These are phyloP conservation scores for Trypanosomatidae sp. DNA, from an alignment of 208 protist species.

Conservation along the genomic window DNA sequence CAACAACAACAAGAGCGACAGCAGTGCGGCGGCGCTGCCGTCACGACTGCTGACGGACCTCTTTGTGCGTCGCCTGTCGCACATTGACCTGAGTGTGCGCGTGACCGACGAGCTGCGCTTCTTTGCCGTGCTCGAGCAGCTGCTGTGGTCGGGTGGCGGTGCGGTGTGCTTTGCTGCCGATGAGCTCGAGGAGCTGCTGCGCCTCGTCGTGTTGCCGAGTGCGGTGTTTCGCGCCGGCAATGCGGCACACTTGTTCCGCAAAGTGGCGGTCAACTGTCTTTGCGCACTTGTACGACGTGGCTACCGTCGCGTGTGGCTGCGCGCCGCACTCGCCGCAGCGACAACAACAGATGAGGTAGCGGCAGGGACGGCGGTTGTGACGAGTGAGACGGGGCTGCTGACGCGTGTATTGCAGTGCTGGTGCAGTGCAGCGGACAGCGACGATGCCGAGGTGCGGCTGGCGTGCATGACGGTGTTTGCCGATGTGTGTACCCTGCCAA, in stretches of 20 bases:
- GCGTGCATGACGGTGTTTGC: slow-evolving; percentile 45
- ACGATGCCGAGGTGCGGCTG: slow-evolving; percentile 79
- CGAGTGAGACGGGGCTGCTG: too few relatives aligned
- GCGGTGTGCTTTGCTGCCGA: slow-evolving; percentile 11
- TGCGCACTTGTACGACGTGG: slow-evolving; percentile 28
- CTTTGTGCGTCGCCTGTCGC: slow-evolving; percentile 47
- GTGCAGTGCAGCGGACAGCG: slow-evolving; percentile 64
- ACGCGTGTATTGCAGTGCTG: slow-evolving; percentile 36
- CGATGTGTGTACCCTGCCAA: slow-evolving; percentile 32
- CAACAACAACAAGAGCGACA: too few relatives aligned
- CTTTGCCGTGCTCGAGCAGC: slow-evolving; percentile 53
- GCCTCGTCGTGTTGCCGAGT: slow-evolving; percentile 45
- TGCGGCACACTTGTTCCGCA: slow-evolving; percentile 69
- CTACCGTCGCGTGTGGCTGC: slow-evolving; percentile 7
- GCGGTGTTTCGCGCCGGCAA: slow-evolving; percentile 45
- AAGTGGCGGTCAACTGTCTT: slow-evolving; percentile 69
- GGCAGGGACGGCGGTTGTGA: too few relatives aligned
- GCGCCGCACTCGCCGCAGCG: too few relatives aligned
- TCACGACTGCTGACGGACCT: slow-evolving; percentile 27
- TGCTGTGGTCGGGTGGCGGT: slow-evolving; percentile 24
- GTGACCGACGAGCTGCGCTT: slow-evolving; percentile 69
- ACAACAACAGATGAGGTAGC: background rate
- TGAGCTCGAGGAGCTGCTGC: slow-evolving; percentile 48
- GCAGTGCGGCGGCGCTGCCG: slow-evolving; percentile 5
- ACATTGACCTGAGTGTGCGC: slow-evolving; percentile 52